These are phyloP conservation scores for Akebia trifoliata DNA, from an alignment of 164 flowering plant species.

Conservation along the genomic window DNA sequence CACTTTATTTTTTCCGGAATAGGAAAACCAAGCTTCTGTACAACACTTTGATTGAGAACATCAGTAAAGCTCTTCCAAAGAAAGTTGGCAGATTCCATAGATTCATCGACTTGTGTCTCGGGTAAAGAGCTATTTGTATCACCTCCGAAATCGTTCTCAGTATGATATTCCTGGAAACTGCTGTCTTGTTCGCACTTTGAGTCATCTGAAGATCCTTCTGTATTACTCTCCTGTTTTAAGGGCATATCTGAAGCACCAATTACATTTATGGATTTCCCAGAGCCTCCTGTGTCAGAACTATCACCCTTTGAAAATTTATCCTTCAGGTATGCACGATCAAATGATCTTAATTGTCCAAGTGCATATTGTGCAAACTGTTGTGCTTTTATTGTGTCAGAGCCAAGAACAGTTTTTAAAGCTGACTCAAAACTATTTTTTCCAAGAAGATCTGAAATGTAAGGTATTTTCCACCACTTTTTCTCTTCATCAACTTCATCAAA, in stretches of 20 bases:
- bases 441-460: constrained; percentile 70
- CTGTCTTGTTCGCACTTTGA: constrained; percentile 12
- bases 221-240: constrained; percentile 8
- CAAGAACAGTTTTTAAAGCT: constrained; percentile 52
- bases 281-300: too few species aligned
- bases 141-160: constrained; percentile 10
- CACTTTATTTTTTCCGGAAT: constrained; percentile 63
- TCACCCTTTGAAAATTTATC: constrained; percentile 19
- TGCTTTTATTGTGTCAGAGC: constrained; percentile 76
- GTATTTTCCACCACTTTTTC: constrained; percentile 63
- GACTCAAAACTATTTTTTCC: constrained; percentile 47
- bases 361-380: constrained; percentile 86
- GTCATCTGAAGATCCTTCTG: constrained; percentile 23
- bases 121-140: constrained; percentile 11
- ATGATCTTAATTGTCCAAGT: constrained; percentile 67
- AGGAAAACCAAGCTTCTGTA: constrained; percentile 67
- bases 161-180: constrained; percentile 3
- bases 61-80: constrained; percentile 71
- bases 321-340: constrained; percentile 37
- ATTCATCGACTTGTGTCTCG: constrained; percentile 23
- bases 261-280: constrained; percentile 9
- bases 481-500: constrained; percentile 70
- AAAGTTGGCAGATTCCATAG: constrained; percentile 35
- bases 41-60: constrained; percentile 50
- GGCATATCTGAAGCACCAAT: constrained; percentile 10